phyloP scores from a whole-genome alignment of 306 rosid species.

The Trifolium subterraneum region DNA sequence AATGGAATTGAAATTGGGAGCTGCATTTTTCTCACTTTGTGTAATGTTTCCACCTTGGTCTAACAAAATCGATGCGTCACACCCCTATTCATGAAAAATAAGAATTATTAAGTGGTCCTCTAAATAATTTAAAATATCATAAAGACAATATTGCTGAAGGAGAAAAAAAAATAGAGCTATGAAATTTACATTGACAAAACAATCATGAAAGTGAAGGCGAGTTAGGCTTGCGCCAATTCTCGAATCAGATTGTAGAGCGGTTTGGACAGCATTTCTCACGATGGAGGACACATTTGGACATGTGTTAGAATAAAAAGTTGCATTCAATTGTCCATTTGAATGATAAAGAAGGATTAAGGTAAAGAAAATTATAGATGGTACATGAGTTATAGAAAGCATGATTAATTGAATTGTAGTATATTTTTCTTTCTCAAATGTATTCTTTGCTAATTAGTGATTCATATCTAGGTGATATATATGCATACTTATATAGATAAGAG shows the following conservation, averaged over 20 bases:
- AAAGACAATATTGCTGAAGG: background rate
- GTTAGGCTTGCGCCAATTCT: conserved; percentile 66
- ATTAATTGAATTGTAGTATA: background rate
- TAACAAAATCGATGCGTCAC: conserved; percentile 74
- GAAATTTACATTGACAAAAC: conserved; percentile 60
- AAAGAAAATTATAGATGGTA: conserved; percentile 28
- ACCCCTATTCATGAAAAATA: conserved; percentile 52
- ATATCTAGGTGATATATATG: conserved; percentile 22
- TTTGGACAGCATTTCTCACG: conserved; percentile 52
- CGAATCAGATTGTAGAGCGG: conserved; percentile 62
- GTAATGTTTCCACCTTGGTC: conserved; percentile 60
- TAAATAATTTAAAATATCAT: background rate
- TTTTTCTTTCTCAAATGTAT: background rate
- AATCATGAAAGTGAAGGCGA: conserved; percentile 75
- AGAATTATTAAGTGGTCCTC: background rate
- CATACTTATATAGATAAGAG: conserved; percentile 22
- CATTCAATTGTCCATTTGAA: conserved; percentile 58
- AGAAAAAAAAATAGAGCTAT: background rate
- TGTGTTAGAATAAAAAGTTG: conserved; percentile 64
- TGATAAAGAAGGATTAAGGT: conserved; percentile 17
- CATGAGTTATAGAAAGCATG: conserved; percentile 48
- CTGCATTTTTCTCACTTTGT: conserved; percentile 73
- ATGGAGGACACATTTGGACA: conserved; percentile 67
- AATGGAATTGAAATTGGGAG: conserved; percentile 52
- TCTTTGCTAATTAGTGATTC: conserved; percentile 22